A percentile compares a stretch with the other conserved stretches of the same genome.
Evolutionary conservation across 2,329 filamentous ascomycete genomes (phyloP).

Genomic region (Helicocarpus griseus): DNA sequence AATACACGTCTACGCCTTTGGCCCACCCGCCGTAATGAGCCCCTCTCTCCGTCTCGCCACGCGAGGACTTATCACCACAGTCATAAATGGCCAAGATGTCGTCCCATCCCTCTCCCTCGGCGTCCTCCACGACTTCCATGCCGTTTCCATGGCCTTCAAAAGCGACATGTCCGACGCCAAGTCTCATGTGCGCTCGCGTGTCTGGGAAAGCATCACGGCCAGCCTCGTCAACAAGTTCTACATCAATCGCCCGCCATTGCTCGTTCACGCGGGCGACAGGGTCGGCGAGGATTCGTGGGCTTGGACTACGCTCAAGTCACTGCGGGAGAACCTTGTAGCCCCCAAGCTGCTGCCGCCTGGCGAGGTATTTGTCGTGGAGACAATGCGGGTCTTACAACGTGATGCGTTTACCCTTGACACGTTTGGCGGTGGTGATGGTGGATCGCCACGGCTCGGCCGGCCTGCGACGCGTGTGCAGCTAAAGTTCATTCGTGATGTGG

Average conservation of each 20-base stretch:
- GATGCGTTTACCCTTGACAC: conserved; percentile 49
- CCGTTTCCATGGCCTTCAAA: conserved; percentile 62
- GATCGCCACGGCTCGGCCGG: conserved; percentile 43
- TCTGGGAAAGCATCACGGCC: conserved; percentile 57
- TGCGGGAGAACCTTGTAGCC: conserved; percentile 59
- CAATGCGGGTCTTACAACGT: conserved; percentile 55
- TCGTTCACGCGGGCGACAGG: conserved; percentile 37
- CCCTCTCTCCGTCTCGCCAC: conserved; percentile 60
- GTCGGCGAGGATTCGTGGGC: conserved; percentile 60
- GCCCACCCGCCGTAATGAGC: conserved; percentile 63
- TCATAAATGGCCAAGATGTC: conserved; percentile 63
- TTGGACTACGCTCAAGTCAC: conserved; percentile 54
- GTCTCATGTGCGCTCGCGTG: conserved; percentile 54
- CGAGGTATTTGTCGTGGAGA: conserved; percentile 65
- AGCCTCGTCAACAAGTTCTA: conserved; percentile 55
- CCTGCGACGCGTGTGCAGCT: conserved; percentile 61
- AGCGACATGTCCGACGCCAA: conserved; percentile 59
- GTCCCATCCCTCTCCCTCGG: conserved; percentile 66
- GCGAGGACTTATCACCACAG: conserved; percentile 62
- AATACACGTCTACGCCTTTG: conserved; percentile 72
- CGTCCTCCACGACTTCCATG: conserved; percentile 64
- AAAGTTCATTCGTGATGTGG: conserved; percentile 62
- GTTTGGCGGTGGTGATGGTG: conserved; percentile 30
- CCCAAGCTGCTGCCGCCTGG: conserved; percentile 64
- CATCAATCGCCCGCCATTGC: conserved; percentile 36